Conservation (phyloP, 768 basidiomycete species). For the Auricularia cornea region DNA sequence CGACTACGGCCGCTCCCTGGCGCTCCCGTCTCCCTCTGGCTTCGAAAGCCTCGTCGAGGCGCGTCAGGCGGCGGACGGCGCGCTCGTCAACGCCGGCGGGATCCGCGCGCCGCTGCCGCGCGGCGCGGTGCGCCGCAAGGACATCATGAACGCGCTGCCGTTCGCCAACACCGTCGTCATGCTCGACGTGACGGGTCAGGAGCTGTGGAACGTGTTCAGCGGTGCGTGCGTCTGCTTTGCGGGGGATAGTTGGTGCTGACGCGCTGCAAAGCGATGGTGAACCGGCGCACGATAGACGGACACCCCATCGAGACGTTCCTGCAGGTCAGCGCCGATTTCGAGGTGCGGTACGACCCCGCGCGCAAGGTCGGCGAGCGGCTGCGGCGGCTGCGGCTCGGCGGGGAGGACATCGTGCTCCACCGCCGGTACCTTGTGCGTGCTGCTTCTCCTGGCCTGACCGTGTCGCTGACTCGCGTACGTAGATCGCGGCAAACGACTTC, state of each 20-base stretch:
- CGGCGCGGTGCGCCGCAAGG: slow-evolving; percentile 32
- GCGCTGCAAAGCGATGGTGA: slow-evolving; percentile 5
- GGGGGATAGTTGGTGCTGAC: background rate
- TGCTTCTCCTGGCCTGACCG: background rate
- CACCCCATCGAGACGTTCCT: slow-evolving; percentile 31
- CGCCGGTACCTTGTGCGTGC: slow-evolving; percentile 14
- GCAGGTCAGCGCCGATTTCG: slow-evolving; percentile 32
- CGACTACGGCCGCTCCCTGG: slow-evolving; percentile 21
- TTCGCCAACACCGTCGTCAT: slow-evolving; percentile 36
- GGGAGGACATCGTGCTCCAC: slow-evolving; percentile 9
- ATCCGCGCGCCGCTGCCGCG: slow-evolving; percentile 33
- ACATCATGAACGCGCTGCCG: slow-evolving; percentile 34
- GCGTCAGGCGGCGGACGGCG: slow-evolving; percentile 21
- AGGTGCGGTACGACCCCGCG: slow-evolving; percentile 15
- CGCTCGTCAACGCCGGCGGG: slow-evolving; percentile 35
- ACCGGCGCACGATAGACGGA: slow-evolving; percentile 21
- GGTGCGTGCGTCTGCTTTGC: slow-evolving; percentile 20
- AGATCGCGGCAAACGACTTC: slow-evolving; percentile 13
- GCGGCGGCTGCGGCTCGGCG: slow-evolving; percentile 14
- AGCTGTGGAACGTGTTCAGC: slow-evolving; percentile 37
- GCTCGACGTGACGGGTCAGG: slow-evolving; percentile 31
- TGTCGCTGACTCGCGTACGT: slow-evolving; percentile 1
- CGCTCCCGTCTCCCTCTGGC: no score
- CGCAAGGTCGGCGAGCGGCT: slow-evolving; percentile 13
- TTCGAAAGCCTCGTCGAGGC: slow-evolving; percentile 8